phyloP scores from a whole-genome alignment of 208 protist genomes.

The Crithidia brevicula region DNA sequence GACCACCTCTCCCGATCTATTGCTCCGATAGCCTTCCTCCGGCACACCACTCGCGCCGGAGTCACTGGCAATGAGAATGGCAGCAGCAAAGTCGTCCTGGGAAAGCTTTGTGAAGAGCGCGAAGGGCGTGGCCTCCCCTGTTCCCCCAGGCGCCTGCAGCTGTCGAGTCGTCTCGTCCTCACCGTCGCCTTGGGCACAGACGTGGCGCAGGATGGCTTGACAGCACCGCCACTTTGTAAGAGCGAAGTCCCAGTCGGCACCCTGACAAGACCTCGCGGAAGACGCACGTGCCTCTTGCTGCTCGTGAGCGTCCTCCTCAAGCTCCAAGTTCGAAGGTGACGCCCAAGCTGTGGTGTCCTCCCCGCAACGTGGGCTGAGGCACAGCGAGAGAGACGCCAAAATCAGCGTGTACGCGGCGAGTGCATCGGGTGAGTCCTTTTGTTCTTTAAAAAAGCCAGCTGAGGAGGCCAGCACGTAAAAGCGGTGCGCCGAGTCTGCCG shows the following conservation, averaged over 20 bases:
- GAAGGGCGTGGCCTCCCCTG: background rate
- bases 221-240: slow-evolving; percentile 21
- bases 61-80: background rate
- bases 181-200: slow-evolving; percentile 14
- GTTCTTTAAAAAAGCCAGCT: slow-evolving; percentile 4
- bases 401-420: slow-evolving; percentile 18
- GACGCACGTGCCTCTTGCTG: too few relatives aligned
- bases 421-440: background rate
- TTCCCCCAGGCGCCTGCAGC: background rate
- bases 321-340: too few relatives aligned
- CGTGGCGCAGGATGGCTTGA: slow-evolving; percentile 17
- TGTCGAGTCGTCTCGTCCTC: background rate
- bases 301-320: too few relatives aligned
- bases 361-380: slow-evolving; percentile 6
- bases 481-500: slow-evolving; percentile 16
- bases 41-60: background rate
- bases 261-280: too few relatives aligned
- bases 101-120: slow-evolving; percentile 9
- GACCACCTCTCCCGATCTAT: background rate
- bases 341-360: too few relatives aligned
- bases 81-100: background rate
- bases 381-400: slow-evolving; percentile 19
- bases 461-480: slow-evolving; percentile 19
- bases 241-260: too few relatives aligned
- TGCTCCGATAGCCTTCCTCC: background rate